phyloP scores from a whole-genome alignment of 805 yeast species.

The Cyberlindnera xylosilytica region DNA sequence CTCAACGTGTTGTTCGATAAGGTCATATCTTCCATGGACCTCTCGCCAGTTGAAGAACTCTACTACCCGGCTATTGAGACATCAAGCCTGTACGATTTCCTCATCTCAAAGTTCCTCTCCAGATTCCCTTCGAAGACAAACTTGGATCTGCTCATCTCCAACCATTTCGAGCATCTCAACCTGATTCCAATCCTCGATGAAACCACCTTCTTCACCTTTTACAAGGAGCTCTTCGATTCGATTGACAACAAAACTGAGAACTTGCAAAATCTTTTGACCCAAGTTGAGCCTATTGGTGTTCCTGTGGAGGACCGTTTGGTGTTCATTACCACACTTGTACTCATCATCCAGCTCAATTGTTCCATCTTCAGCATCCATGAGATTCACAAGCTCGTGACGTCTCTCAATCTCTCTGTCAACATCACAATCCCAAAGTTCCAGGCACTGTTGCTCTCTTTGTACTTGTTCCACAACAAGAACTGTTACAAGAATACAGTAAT shows the following conservation, averaged over 20 bases:
- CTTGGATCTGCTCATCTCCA: slow-evolving; percentile 25
- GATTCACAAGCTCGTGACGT: slow-evolving; percentile 24
- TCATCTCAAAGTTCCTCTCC: slow-evolving; percentile 19
- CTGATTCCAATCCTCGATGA: slow-evolving; percentile 28
- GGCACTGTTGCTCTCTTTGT: slow-evolving; percentile 20
- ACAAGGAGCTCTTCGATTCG: slow-evolving; percentile 18
- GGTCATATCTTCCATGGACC: slow-evolving; percentile 13
- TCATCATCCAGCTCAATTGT: slow-evolving; percentile 31
- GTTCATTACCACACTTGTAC: slow-evolving; percentile 35
- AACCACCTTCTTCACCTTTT: slow-evolving; percentile 21
- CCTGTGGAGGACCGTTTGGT: slow-evolving; percentile 29
- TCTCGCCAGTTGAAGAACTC: slow-evolving; percentile 28
- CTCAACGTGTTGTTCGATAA: slow-evolving; percentile 22
- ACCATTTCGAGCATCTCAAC: slow-evolving; percentile 26
- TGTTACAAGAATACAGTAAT: slow-evolving; percentile 25
- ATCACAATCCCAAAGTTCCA: slow-evolving; percentile 23
- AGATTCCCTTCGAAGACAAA: slow-evolving; percentile 29
- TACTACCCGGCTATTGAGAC: slow-evolving; percentile 28
- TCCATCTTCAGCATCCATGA: slow-evolving; percentile 29
- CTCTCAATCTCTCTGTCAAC: slow-evolving; percentile 18
- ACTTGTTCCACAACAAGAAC: slow-evolving; percentile 27
- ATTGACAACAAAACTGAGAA: slow-evolving; percentile 21
- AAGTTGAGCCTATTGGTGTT: slow-evolving; percentile 1
- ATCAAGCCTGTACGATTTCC: slow-evolving; percentile 18
- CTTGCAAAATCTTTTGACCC: slow-evolving; percentile 7